These are phyloP conservation scores for Thielaviopsis ethacetica DNA, from an alignment of 2,329 filamentous ascomycete genomes.

Conservation along the genomic window DNA sequence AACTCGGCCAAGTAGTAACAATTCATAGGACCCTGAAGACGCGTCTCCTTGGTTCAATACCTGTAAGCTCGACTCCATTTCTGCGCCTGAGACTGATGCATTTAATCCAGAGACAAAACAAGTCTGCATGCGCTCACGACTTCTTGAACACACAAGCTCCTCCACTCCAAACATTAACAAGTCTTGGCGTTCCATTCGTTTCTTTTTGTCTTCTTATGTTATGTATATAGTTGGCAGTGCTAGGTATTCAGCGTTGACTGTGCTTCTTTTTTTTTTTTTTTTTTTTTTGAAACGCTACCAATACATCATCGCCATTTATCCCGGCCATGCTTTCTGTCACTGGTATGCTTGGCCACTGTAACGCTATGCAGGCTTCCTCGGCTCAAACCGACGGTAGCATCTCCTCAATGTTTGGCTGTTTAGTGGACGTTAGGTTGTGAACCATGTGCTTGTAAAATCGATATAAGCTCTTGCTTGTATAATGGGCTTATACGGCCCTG, in stretches of 20 bases:
- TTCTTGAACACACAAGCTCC: neutral
- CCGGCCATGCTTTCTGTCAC: neutral
- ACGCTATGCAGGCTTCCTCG: neutral
- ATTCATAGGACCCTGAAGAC: neutral
- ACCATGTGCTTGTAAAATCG: no score
- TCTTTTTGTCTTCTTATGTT: neutral
- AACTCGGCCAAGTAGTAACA: neutral
- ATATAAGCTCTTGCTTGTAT: no score
- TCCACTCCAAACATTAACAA: neutral
- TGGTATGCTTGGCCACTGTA: neutral
- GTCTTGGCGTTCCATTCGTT: neutral
- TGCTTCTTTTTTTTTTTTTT: no score
- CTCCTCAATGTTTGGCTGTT: neutral
- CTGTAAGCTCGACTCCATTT: neutral
- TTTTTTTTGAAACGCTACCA: neutral
- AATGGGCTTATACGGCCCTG: no score
- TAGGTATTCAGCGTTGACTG: no score
- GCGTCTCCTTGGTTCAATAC: neutral
- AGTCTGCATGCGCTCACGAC: neutral
- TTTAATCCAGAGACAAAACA: neutral
- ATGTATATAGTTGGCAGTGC: neutral
- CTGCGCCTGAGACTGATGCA: neutral
- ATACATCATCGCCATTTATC: neutral
- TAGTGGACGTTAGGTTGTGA: no score
- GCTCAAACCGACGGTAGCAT: neutral